Evolutionary conservation across 345 rosid species (phyloP), one percentile per base, ranked within the genome.

Genomic region (Lumnitzera racemosa): DNA sequence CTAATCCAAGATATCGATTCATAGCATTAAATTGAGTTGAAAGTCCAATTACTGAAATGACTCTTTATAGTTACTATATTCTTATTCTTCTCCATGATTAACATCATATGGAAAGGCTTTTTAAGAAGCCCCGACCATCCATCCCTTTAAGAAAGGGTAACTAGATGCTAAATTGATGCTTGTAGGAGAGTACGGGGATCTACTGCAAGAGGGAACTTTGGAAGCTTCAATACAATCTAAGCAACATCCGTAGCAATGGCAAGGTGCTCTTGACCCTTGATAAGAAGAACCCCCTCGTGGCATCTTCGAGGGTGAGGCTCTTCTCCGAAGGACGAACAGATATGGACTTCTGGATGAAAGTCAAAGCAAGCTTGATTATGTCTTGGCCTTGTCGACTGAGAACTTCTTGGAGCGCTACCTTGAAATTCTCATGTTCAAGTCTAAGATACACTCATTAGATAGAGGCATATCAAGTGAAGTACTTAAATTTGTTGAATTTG

Each of bases 111-210:
- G 86, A 51, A 81, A 81, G 65, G 78, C 83, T 0, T 81, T 81
- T 58, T 20, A 81, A 81, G 86, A 78, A 81, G 67, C 86, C 83
- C 0, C 73, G 86, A 20, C 20, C 20, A 20, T 20, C 11, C 83
- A 81, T 52, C 86, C 86, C 1, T 81, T 75, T 36, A 83, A 78
- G 79, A 81, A 81, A 75, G 83, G 78, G 65, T 77, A 83, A 14
- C 54, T 78, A 64, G 86, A 81, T 71, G 82, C 86, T 11, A 82
- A 78, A 67, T 64, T 81, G 70, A 81, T 76, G 68, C 75, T 81
- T 10, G 86, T 81, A 0, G 83, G 86, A 31, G 79, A 76, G 51
- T 78, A 73, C 20, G 83, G 86, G 20, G 27, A 81, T 81, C 11
- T 61, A 81, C 16, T 76, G 74, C 48, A 81, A 81, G 79, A 76